Evolutionary conservation across 2,329 filamentous ascomycete species (phyloP).

Genomic region (Verticillium dahliae): DNA sequence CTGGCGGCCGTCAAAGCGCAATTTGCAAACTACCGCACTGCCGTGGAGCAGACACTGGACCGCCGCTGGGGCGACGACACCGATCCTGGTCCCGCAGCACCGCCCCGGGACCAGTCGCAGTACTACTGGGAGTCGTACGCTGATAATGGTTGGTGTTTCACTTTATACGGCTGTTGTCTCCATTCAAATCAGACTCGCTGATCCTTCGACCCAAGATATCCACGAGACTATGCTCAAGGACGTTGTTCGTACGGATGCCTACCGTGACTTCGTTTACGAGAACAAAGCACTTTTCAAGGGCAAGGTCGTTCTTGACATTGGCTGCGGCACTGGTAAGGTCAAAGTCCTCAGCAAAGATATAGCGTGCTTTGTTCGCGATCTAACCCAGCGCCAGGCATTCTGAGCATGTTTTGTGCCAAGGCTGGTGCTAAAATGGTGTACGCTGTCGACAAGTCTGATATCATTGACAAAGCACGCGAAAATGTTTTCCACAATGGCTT

Average conservation of each 20-base stretch:
- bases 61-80: constrained; percentile 56
- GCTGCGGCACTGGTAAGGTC: constrained; percentile 62
- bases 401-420: constrained; percentile 91
- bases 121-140: constrained; percentile 59
- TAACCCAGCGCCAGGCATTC: constrained; percentile 51
- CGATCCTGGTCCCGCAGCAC: constrained; percentile 20
- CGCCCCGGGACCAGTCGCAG: constrained; percentile 28
- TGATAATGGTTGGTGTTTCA: constrained; percentile 40
- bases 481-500: constrained; percentile 80
- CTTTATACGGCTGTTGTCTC: neutral
- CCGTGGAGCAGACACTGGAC: constrained; percentile 61
- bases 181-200: neutral
- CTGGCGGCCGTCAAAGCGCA: constrained; percentile 52
- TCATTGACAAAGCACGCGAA: constrained; percentile 79
- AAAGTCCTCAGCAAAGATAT: neutral
- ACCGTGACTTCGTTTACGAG: constrained; percentile 90
- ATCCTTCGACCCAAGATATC: constrained; percentile 53
- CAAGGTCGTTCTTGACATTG: constrained; percentile 86
- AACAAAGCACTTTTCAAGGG: constrained; percentile 82
- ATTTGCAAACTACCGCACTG: constrained; percentile 58
- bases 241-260: constrained; percentile 77
- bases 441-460: constrained; percentile 87
- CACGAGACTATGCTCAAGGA: constrained; percentile 97
- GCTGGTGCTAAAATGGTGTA: constrained; percentile 82
- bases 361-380: neutral